A percentile compares a stretch with the other conserved stretches of the same genome.
Conservation (phyloP, 331 rosid species). For the Quercus lobata region DNA sequence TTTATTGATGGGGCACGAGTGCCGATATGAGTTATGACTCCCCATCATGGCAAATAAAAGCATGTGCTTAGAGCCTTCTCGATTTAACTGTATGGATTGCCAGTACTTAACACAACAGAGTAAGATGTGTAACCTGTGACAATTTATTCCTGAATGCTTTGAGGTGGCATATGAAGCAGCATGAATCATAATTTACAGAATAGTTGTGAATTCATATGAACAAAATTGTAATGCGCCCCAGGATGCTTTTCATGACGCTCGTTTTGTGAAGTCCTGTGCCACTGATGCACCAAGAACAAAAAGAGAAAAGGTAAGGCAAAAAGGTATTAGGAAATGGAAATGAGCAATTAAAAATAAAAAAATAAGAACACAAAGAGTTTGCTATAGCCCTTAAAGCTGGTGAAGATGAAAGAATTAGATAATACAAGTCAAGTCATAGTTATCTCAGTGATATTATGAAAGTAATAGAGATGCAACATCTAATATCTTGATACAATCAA, state of each 20-base stretch:
- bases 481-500: too few relatives aligned
- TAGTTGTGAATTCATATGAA: not conserved
- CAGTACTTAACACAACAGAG: not conserved
- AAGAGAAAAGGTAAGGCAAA: not conserved
- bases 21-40: not conserved
- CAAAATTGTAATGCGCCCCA: not conserved
- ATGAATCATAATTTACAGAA: not conserved
- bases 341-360: not conserved
- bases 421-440: too few relatives aligned
- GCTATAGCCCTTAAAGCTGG: too few relatives aligned
- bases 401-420: too few relatives aligned
- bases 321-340: not conserved
- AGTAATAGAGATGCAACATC: too few relatives aligned
- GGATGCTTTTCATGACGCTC: constrained; percentile 21
- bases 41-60: not conserved
- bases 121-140: not conserved
- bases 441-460: too few relatives aligned
- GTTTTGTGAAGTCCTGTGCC: constrained; percentile 28
- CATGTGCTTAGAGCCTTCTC: not conserved
- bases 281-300: constrained; percentile 20
- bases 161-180: not conserved
- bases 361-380: too few relatives aligned
- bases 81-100: not conserved
- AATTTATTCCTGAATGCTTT: not conserved
- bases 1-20: not conserved